Percentiles rank a stretch among this genome's conserved stretches.
Evolutionary conservation across 441 rosid genomes (phyloP).

Genomic region (Jatropha podagrica): DNA sequence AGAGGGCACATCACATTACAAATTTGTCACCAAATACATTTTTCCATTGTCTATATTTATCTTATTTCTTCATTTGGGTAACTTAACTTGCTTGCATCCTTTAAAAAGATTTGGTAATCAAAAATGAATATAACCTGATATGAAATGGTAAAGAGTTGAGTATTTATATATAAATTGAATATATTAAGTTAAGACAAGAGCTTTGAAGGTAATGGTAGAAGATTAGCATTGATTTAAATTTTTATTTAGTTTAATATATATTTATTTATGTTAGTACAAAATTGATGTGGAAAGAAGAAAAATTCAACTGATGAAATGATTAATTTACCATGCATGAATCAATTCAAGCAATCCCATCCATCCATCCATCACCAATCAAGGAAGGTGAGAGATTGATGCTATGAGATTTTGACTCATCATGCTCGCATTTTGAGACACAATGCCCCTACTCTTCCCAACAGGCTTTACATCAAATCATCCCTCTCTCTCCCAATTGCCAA

Average conservation of each 20-base stretch:
- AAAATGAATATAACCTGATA: too few relatives aligned
- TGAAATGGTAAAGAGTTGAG: too few relatives aligned
- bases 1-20: not conserved
- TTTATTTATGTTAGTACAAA: too few relatives aligned
- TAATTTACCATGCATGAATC: slow-evolving; percentile 17
- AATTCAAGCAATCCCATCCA: slow-evolving; percentile 21
- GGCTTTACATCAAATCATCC: slow-evolving; percentile 23
- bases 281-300: not conserved
- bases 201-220: too few relatives aligned
- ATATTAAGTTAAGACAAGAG: too few relatives aligned
- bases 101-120: too few relatives aligned
- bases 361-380: slow-evolving; percentile 15
- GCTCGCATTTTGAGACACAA: slow-evolving; percentile 24
- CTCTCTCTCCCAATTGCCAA: not conserved
- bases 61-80: too few relatives aligned
- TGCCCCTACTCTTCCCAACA: not conserved
- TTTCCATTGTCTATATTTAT: not conserved
- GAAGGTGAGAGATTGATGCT: slow-evolving; percentile 14
- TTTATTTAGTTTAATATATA: too few relatives aligned
- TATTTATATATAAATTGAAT: too few relatives aligned
- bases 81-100: too few relatives aligned
- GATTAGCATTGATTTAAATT: too few relatives aligned
- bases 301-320: slow-evolving; percentile 17
- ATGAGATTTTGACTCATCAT: slow-evolving; percentile 24
- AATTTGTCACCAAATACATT: not conserved